Conservation (phyloP, 148 eudicot genomes). For the Diospyros kaki region DNA sequence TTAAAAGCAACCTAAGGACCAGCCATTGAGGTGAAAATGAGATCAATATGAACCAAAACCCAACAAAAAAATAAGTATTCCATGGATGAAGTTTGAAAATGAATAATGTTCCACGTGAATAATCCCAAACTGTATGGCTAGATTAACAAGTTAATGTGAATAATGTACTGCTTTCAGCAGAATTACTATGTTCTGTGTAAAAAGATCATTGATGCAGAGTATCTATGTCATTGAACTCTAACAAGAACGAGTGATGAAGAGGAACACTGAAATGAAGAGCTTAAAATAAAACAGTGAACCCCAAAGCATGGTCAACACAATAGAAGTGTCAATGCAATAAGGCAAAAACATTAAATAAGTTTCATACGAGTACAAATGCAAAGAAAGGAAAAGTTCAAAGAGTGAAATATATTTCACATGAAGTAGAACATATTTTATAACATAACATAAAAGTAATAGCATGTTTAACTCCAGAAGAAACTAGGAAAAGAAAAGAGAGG, state of each 20-base stretch:
- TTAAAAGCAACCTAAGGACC: conserved; percentile 70
- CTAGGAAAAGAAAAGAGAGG: not conserved
- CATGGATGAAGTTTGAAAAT: too few relatives aligned
- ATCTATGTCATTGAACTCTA: too few relatives aligned
- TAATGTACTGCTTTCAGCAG: too few relatives aligned
- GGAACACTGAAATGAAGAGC: too few relatives aligned
- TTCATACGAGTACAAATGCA: not conserved
- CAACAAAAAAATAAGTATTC: not conserved
- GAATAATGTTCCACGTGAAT: not conserved
- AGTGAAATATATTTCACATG: not conserved
- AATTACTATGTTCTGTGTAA: too few relatives aligned
- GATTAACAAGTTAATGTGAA: not conserved
- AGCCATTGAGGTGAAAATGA: conserved; percentile 8
- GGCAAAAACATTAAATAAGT: not conserved
- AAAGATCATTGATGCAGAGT: too few relatives aligned
- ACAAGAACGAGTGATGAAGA: too few relatives aligned
- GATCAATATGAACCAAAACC: not conserved
- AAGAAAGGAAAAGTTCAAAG: not conserved
- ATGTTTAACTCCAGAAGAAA: not conserved
- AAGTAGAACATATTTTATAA: not conserved
- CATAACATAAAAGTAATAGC: not conserved
- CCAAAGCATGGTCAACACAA: not conserved
- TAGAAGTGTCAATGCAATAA: not conserved
- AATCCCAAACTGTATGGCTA: not conserved
- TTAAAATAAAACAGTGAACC: too few relatives aligned